Evolutionary conservation across 2,329 filamentous ascomycete genomes (phyloP).

Genomic region (Chaetomiaceae sp.): DNA sequence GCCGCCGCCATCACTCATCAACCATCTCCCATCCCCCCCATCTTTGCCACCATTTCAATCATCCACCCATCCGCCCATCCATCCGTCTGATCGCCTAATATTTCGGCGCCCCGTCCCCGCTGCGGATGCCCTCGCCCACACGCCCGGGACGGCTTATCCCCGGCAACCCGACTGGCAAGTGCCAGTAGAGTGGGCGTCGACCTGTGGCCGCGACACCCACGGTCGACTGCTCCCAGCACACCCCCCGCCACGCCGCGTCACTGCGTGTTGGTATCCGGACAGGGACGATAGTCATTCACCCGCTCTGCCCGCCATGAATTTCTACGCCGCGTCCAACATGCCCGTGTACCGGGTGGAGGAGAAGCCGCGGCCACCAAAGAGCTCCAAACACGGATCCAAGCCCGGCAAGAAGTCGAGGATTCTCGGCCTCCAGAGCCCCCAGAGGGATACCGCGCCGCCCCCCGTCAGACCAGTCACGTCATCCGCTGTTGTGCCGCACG

Average conservation of each 20-base stretch:
- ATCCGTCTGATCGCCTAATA: not conserved
- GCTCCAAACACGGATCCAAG: slow-evolving; percentile 12
- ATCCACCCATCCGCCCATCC: no score
- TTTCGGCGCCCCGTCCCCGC: not conserved
- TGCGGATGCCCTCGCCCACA: slow-evolving; percentile 15
- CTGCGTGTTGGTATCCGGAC: not conserved
- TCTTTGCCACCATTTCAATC: not conserved
- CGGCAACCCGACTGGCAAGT: slow-evolving; percentile 11
- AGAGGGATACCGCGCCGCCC: slow-evolving; percentile 8
- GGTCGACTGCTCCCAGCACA: not conserved
- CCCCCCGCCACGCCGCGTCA: not conserved
- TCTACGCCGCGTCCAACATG: slow-evolving; percentile 28
- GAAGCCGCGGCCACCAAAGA: slow-evolving; percentile 13
- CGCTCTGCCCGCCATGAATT: slow-evolving; percentile 26
- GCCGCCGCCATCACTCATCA: not conserved
- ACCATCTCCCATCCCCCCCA: not conserved
- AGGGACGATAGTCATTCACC: not conserved
- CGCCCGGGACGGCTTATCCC: slow-evolving; percentile 14
- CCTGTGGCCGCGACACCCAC: slow-evolving; percentile 7
- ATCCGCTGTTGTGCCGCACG: slow-evolving; percentile 14
- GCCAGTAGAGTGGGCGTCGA: slow-evolving; percentile 11
- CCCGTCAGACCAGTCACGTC: slow-evolving; percentile 17
- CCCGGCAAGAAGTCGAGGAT: slow-evolving; percentile 22
- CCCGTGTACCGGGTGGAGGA: slow-evolving; percentile 27
- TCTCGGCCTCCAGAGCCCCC: slow-evolving; percentile 8